Base-by-base conservation (phyloP, 2,329 filamentous ascomycete genomes). In the Aspergillus nomiae region DNA sequence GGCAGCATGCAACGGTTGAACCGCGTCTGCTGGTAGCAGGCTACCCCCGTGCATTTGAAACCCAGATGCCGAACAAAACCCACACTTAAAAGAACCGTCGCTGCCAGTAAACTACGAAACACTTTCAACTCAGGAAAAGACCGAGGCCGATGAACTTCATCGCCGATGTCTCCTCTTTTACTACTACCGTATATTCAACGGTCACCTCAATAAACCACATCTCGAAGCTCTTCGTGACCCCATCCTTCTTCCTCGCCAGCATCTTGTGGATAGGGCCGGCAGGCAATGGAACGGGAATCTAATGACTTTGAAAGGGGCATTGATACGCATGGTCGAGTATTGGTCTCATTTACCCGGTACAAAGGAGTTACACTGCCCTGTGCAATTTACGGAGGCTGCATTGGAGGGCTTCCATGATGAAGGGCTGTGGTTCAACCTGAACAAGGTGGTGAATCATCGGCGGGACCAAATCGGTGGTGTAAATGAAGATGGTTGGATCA, bases 161-260 rank as follows among this genome's bases (percentile, higher is more conserved):
- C 55, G 53, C 1, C 62, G 63, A 16, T 57, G 61, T 32, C 57
- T 59, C 11, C 61, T 70, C 3, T 72, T 62, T 21, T 67, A 69
- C 58, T 53, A 64, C 11, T 72, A 71, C 60, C 66, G 63, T 41
- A 46, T 73, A 28, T 71, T 71, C 50, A 73, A 69, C 28, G 65
- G 63, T 2, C 58, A 56, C 6, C 30, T 66, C 2, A 72, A 73
- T 59, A 69, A 70, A 50, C 34, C 58, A 11, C 67, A 73, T 63
- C 62, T 72, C 4, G 34, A 61, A 34, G 67, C 65, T 26, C 67
- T 72, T 19, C 59, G 55, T 9, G 61, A 68, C 34, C 70, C 69
- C 1, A 7, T 68, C 0, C 26, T 72, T 11, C 38, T 62, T 19
- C 61, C 62, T 7, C 60, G 63, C 32, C 67, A 73, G 43, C 63